These are phyloP conservation scores for Fonsecaea nubica DNA, from an alignment of 2,329 filamentous ascomycete genomes.

Conservation along the genomic window DNA sequence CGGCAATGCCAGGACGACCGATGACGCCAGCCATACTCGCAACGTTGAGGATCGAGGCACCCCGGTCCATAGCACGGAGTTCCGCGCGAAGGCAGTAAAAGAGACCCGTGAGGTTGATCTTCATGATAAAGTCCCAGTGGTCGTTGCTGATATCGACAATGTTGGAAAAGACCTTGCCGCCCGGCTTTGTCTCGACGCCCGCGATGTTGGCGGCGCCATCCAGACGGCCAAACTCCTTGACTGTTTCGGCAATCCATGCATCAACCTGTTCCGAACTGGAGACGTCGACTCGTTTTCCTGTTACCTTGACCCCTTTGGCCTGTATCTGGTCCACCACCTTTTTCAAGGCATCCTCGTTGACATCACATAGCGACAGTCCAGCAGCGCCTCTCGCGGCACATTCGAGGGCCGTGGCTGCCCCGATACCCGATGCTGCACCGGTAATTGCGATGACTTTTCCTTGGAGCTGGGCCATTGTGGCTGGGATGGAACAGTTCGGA, in stretches of 20 bases:
- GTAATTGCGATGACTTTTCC: slow-evolving; percentile 58
- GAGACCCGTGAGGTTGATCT: slow-evolving; percentile 51
- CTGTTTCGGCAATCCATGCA: slow-evolving; percentile 34
- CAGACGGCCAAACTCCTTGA: slow-evolving; percentile 35
- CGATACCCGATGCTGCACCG: slow-evolving; percentile 59
- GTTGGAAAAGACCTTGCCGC: slow-evolving; percentile 54
- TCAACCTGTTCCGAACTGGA: slow-evolving; percentile 27
- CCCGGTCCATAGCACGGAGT: slow-evolving; percentile 51
- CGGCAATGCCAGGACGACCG: slow-evolving; percentile 48
- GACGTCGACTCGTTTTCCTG: slow-evolving; percentile 30
- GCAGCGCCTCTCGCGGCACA: slow-evolving; percentile 54
- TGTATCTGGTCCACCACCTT: slow-evolving; percentile 26
- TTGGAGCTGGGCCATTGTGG: slow-evolving; percentile 43
- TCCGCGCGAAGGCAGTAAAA: slow-evolving; percentile 51
- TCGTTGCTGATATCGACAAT: slow-evolving; percentile 48
- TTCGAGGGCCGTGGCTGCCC: slow-evolving; percentile 55
- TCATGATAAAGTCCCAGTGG: slow-evolving; percentile 53
- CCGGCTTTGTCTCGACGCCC: slow-evolving; percentile 44
- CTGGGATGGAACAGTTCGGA: background rate
- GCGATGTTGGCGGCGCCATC: slow-evolving; percentile 40
- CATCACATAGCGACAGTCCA: slow-evolving; percentile 56
- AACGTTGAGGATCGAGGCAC: slow-evolving; percentile 52
- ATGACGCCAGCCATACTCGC: slow-evolving; percentile 49
- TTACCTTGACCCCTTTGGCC: slow-evolving; percentile 25
- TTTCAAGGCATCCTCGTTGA: slow-evolving; percentile 48